Percentiles rank a stretch among this genome's conserved stretches.
phyloP scores from a whole-genome alignment of 2,329 filamentous ascomycete species.

The Verticillium albo-atrum region DNA sequence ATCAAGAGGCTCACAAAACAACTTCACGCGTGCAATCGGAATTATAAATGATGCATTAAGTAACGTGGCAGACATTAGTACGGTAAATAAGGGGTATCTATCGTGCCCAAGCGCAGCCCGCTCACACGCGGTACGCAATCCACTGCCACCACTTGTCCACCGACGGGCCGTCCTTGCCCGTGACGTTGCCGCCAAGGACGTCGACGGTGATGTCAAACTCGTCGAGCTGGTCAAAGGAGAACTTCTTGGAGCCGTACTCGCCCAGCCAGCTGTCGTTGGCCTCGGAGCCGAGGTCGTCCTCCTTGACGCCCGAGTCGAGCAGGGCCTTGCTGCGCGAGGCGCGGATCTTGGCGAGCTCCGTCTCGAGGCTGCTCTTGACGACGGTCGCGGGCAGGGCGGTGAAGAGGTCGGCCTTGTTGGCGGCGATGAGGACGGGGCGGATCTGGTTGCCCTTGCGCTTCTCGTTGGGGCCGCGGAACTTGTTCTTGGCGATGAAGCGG shows the following conservation, averaged over 20 bases:
- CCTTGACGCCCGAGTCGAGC: slow-evolving; percentile 72
- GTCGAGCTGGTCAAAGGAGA: slow-evolving; percentile 76
- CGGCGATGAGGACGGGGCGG: slow-evolving; percentile 76
- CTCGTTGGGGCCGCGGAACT: slow-evolving; percentile 23
- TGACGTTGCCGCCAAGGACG: slow-evolving; percentile 70
- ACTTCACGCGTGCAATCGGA: background rate
- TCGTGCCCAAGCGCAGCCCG: background rate
- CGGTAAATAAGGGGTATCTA: background rate
- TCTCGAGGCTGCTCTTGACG: slow-evolving; percentile 71
- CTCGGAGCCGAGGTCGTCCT: slow-evolving; percentile 54
- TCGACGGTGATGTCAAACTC: slow-evolving; percentile 78
- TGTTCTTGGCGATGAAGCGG: slow-evolving; percentile 52
- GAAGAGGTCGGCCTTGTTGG: slow-evolving; percentile 95
- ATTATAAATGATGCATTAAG: background rate
- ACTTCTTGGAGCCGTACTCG: slow-evolving; percentile 70
- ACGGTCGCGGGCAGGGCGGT: slow-evolving; percentile 78
- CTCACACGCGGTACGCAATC: slow-evolving; percentile 62
- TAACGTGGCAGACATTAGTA: background rate
- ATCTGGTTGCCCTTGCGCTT: slow-evolving; percentile 35
- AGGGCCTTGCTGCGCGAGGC: slow-evolving; percentile 74
- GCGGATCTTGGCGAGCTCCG: slow-evolving; percentile 75
- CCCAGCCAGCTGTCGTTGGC: slow-evolving; percentile 85
- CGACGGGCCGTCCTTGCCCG: slow-evolving; percentile 49
- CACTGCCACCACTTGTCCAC: slow-evolving; percentile 86
- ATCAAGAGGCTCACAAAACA: background rate